Evolutionary conservation across 441 rosid genomes (phyloP), one percentile per base, ranked within the genome.

Genomic region (Euphorbia schlechtendalii): DNA sequence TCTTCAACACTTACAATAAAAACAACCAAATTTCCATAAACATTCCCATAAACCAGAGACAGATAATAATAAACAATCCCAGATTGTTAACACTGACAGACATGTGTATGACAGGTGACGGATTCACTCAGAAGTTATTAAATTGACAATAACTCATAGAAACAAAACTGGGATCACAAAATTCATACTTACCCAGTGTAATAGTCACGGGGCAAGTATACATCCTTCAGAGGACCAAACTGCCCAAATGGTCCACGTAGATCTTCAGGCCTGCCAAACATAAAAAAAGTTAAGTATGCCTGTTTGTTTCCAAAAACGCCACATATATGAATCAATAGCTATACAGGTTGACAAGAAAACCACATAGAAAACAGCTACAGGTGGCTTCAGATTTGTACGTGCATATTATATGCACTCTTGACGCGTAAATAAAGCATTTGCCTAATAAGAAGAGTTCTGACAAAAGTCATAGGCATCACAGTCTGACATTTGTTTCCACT

Each of bases 221-320:
- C 63, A 67, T 93, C 99, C 85, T 89, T 93, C 52, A 93, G 81
- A 57, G 81, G 93, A 68, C 99, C 99, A 83, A 90, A 90, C 70
- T 72, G 83, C 34, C 86, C 93, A 75, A 93, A 93, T 12, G 93
- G 90, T 63, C 85, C 77, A 3, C 88, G 89, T 0, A 93, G 79
- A 71, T 93, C 97, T 69, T 89, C 96, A 15, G 83, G 88, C 83
- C 99, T 93, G 86, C 56, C 74, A 72, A 41, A 25, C 36, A 63
- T 45, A 21, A 24, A 55, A 40, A 15, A 40, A 40, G 24, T 41
- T 49, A 18, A 46, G 66, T 27, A 30, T 25, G 21, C 11, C 18
- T 21, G 13, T 13, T 60, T 60, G 8, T 4, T 12, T 40, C 21
- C 7, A 0, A 9, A 45, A 32, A 46, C 2, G 4, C 10, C 24